Base-by-base conservation (phyloP, 139 green algal genomes). In the Diplosphaera chodatii region DNA sequence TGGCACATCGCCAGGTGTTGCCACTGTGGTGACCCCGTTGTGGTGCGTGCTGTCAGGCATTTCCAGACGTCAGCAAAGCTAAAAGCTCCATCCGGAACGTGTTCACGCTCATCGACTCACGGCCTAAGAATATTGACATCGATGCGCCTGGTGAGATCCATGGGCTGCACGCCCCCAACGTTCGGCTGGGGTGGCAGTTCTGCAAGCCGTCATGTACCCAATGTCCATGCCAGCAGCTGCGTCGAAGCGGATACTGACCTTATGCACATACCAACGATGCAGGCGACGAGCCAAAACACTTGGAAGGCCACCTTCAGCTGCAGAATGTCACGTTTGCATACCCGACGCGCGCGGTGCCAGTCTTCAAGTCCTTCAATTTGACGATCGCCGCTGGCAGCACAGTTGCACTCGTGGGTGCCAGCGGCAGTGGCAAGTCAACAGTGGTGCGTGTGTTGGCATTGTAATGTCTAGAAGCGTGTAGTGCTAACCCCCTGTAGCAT, bases 341-440 rank as follows among this genome's bases (percentile, higher is more conserved):
- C 78, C 91, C 90, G 0, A 67, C 77, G 1, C 80, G 91, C 3
- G 75, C 76, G 37, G 69, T 84, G 22, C 64, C 55, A 20, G 83
- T 96, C 1, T 91, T 96, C 66, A 56, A 76, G 40, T 63, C 79
- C 74, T 91, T 96, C 70, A 83, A 66, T 68, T 80, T 96, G 13
- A 64, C 15, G 1, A 75, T 89, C 16, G 32, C 69, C 16, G 37
- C 83, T 10, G 91, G 91, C 34, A 63, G 74, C 32, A 91, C 84
- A 3, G 79, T 92, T 21, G 95, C 94, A n/a, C 83, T 99, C 27
- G 93, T 98, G 30, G 95, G 95, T 1, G 84, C 92, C 81, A 89
- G 74, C 28, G 95, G 95, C 71, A 92, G 81, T 55, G 94, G 93
- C 79, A 99, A 99, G 83, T 90, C 76, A 48, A 98, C 93, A 16